Conservation (phyloP, 2,329 filamentous ascomycete genomes). For the Fusarium brachygibbosum region DNA sequence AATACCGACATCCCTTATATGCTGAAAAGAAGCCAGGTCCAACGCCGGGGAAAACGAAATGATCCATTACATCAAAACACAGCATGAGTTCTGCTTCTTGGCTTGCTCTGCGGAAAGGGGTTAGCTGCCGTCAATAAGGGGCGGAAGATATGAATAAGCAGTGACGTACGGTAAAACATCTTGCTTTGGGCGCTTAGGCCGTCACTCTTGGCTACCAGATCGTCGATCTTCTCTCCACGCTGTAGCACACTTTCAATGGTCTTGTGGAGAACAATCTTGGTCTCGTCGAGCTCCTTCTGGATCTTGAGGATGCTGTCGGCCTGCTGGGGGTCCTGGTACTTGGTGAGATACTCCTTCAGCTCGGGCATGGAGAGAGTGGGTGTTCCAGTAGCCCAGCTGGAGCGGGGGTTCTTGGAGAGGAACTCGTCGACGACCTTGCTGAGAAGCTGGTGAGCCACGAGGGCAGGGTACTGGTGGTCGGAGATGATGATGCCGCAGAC, state of each 20-base stretch:
- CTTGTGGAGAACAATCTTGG: slow-evolving; percentile 97
- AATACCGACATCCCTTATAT: slow-evolving; percentile 48
- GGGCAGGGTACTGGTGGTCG: slow-evolving; percentile 79
- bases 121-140: slow-evolving; percentile 7
- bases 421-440: slow-evolving; percentile 92
- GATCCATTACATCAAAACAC: slow-evolving; percentile 72
- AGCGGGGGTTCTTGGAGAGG: slow-evolving; percentile 78
- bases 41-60: slow-evolving; percentile 52
- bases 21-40: slow-evolving; percentile 51
- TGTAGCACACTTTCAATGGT: slow-evolving; percentile 90
- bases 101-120: slow-evolving; percentile 66
- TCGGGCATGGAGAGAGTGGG: slow-evolving; percentile 74
- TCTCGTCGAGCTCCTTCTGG: slow-evolving; percentile 96
- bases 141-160: slow-evolving; percentile 1
- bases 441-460: slow-evolving; percentile 88
- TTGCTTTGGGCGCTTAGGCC: slow-evolving; percentile 92
- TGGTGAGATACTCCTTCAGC: slow-evolving; percentile 79
- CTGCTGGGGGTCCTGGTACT: slow-evolving; percentile 88
- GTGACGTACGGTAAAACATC: slow-evolving; percentile 88
- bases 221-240: slow-evolving; percentile 96
- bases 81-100: slow-evolving; percentile 86
- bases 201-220: slow-evolving; percentile 92
- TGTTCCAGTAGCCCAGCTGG: slow-evolving; percentile 71
- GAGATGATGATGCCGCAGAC: slow-evolving; percentile 83
- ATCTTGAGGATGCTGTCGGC: slow-evolving; percentile 96